phyloP scores from a whole-genome alignment of 2,329 filamentous ascomycete species.

The Pyrenophora graminea region DNA sequence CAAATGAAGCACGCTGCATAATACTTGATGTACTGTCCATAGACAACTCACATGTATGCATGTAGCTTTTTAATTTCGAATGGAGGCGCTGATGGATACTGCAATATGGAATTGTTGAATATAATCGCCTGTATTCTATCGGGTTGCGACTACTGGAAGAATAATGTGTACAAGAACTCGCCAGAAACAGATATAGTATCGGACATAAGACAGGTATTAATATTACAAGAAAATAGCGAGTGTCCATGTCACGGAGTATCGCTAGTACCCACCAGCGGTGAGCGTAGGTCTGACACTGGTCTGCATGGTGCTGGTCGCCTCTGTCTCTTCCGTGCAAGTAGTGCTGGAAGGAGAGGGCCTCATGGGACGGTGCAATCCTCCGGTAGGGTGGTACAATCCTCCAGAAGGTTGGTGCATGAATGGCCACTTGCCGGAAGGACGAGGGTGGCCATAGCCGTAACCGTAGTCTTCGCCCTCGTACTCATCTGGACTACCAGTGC shows the following conservation, averaged over 20 bases:
- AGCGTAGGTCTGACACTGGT: conserved; percentile 29
- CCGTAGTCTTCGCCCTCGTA: conserved; percentile 6
- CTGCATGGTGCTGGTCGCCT: conserved; percentile 22
- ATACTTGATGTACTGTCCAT: too few relatives aligned
- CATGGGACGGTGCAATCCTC: conserved; percentile 2
- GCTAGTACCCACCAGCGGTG: conserved; percentile 13
- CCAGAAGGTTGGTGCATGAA: conserved; percentile 5
- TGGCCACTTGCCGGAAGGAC: conserved; percentile 22
- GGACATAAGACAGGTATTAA: too few relatives aligned
- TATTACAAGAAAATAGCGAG: too few relatives aligned
- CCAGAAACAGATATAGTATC: too few relatives aligned
- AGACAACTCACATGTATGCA: too few relatives aligned
- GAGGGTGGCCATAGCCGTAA: conserved; percentile 23
- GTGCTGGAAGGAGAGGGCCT: conserved; percentile 9
- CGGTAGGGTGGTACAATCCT: conserved; percentile 4
- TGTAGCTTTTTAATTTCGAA: too few relatives aligned
- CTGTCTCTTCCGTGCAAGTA: conserved; percentile 8
- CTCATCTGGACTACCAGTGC: conserved; percentile 9
- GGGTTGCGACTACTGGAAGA: too few relatives aligned
- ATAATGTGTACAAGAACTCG: too few relatives aligned
- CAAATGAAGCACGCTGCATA: too few relatives aligned
- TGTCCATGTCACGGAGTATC: not conserved
- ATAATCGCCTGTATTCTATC: too few relatives aligned
- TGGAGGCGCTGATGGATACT: too few relatives aligned
- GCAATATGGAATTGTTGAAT: too few relatives aligned